Base-by-base conservation (phyloP, 345 rosid species). In the Tarenaya hassleriana region DNA sequence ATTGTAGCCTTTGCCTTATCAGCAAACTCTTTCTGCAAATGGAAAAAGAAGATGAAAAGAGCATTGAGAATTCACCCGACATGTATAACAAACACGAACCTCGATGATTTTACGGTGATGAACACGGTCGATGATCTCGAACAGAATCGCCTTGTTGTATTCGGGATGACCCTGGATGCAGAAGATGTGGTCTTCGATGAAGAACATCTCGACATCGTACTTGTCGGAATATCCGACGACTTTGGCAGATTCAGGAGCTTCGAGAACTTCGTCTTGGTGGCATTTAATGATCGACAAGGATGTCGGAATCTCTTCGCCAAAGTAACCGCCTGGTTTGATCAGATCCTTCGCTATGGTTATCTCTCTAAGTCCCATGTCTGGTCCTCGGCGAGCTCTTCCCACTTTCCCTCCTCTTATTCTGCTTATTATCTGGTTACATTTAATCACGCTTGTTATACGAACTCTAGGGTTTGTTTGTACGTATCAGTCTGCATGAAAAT, bases 161-260 rank as follows among this genome's bases (percentile, higher is more conserved):
- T 88, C 96, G 7, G 88, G 94, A 52, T 88, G 90, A 7, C 96
- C 94, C 70, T 88, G 96, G 56, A 88, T 79, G 19, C 90, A 88
- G 16, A 81, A 48, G 41, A 88, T 73, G 55, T 66, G 90, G 20
- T 73, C 65, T 10, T 75, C 84, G 1, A 83, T 52, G 0, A 42
- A 14, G 34, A 76, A 84, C 75, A 83, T 79, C 56, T 87, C 96
- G 1, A 83, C 78, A 7, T 81, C 77, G 10, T 83, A 83, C 48
- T 77, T 84, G 21, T 82, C 87, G 0, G 96, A 87, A 55, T 63
- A 81, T 4, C 77, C 96, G 20, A 87, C 69, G 17, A 87, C 77
- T 64, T 71, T 60, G n/a, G 88, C 94, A 13, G 75, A 83, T 13
- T 47, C n/a, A 1, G 96, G 96, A 40, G 80, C 80, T 50, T 81